Evolutionary conservation across 768 basidiomycete species (phyloP), one percentile per base, ranked within the genome.

Genomic region (Russula olivacea): DNA sequence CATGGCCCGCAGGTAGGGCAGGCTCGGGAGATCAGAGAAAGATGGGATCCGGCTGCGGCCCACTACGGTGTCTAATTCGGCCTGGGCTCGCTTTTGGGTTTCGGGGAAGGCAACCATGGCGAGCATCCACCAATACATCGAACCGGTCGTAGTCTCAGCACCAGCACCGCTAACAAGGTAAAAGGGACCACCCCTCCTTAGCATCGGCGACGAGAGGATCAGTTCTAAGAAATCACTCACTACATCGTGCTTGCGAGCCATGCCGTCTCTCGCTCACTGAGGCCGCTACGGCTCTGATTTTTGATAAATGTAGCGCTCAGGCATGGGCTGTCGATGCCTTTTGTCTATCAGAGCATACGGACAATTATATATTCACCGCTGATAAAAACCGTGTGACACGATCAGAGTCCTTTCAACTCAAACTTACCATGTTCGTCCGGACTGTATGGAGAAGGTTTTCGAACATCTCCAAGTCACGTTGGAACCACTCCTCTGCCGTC

Each of bases 161-260:
- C 61, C 58, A 10, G 66, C 66, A 25, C 66, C 59, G 53, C 66
- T 66, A 23, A 34, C 32, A 52, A 8, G 17, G 15, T 30, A 25
- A 6, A 5, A 47, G 28, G 10, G 17, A 40, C 15, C 38, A 17
- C 38, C 14, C 23, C 4, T n/a, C 15, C 3, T 58, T 14, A 53
- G 36, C 45, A 28, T 32, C 25, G 28, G 25, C 14, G 19, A n/a
- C 10, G 12, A 11, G 30, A 19, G 54, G 21, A 30, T 36, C 21
- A 43, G 40, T 45, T 47, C 51, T 6, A 19, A 23, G n/a, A 30
- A 15, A 43, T 21, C 17, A 66, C 68, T 60, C 23, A 69, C 68
- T 69, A 68, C 68, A 69, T 66, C 3, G 61, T 69, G 40, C 68
- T 68, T 12, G 65, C 68, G 58, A 69, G 65, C 68, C 68, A 69